Base-by-base conservation (phyloP, 1,284 basidiomycete species). In the Boletus smithii region DNA sequence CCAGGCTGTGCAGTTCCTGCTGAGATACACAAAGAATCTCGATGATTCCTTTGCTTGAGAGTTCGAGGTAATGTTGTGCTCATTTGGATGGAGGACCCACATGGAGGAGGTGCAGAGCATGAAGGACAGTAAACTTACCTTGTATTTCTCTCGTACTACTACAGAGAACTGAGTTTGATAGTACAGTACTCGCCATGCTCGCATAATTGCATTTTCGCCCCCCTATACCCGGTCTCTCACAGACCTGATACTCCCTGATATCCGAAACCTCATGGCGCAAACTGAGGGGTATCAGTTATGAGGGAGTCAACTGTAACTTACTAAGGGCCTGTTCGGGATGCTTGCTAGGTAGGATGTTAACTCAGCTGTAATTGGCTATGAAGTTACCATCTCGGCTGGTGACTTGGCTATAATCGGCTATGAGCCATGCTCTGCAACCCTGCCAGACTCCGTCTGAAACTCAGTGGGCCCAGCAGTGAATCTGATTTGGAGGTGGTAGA, bases 11-110 rank as follows among this genome's bases (percentile, higher is more conserved):
- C 41, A 41, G 8, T 50, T 50, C 8, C 53, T 61, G 27, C 37
- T 39, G 5, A 53, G 33, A 37, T 62, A 58, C 33, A 26, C 57
- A 8, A 35, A 48, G 11, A 53, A 55, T 23, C 34, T 53, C 22
- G 38, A 66, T 46, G 49, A 60, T 39, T 54, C 53, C 0, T 56
- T 60, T 50, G 50, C 59, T 10, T 41, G 49, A 27, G 56, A 60
- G 40, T 32, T 63, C 18, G 62, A 65, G 46, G 48, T 17, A 1
- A 46, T 63, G 26, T 46, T 65, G 36, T 51, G 48, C 11, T 44
- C 50, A 22, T 62, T 65, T 45, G 57, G 57, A 17, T 46, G 42
- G 24, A 48, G 55, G 34, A 57, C 56, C 4, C 23, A 23, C 8
- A 4, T 23, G 4, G 8, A 23, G 23, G 23, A 23, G 23, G 23